A percentile compares a stretch with the other conserved stretches of the same genome.
These are phyloP conservation scores for Mycena filopes DNA, from an alignment of 768 basidiomycete species.

Conservation along the genomic window DNA sequence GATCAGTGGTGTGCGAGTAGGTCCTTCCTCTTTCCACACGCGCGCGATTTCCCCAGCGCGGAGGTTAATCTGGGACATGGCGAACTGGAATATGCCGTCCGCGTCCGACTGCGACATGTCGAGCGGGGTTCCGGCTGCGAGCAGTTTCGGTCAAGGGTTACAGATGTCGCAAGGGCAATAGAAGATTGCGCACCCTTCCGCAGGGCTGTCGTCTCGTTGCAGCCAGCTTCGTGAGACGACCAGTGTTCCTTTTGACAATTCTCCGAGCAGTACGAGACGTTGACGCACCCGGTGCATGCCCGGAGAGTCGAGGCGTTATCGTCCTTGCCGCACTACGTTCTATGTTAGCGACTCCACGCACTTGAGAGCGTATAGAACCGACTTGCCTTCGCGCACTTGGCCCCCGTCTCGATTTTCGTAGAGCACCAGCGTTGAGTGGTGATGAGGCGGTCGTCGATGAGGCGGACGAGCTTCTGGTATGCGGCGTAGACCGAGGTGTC, in stretches of 20 bases:
- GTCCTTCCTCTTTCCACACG: slow-evolving; percentile 14
- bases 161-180: too few relatives aligned
- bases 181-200: slow-evolving; percentile 1
- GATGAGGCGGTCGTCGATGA: background rate
- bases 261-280: background rate
- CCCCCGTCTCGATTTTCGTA: background rate
- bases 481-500: background rate
- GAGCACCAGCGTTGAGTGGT: background rate
- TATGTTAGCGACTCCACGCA: too few relatives aligned
- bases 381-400: background rate
- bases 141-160: too few relatives aligned
- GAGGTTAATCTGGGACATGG: background rate
- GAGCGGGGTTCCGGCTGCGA: background rate
- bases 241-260: slow-evolving; percentile 6
- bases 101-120: background rate
- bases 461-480: background rate
- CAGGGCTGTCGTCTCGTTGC: background rate
- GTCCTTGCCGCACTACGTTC: background rate
- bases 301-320: background rate
- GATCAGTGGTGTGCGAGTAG: slow-evolving; percentile 2
- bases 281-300: slow-evolving; percentile 7
- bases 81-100: background rate
- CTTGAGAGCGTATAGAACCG: too few relatives aligned
- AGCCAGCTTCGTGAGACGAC: background rate
- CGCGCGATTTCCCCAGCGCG: slow-evolving; percentile 9